These are phyloP conservation scores for Paramecium biaurelia DNA, from an alignment of 73 alveolate genomes.

Conservation along the genomic window DNA sequence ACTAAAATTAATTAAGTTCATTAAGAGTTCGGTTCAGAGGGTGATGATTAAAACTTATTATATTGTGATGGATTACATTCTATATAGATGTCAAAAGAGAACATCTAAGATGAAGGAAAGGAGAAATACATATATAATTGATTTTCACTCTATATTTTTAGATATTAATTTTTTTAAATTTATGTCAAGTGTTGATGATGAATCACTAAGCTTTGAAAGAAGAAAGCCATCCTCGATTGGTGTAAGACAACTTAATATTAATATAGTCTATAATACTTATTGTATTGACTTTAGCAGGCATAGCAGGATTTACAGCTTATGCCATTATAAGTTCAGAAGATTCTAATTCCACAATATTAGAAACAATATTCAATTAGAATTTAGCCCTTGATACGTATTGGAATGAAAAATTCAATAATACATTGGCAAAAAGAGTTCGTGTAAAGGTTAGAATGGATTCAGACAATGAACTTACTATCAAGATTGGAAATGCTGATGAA, in stretches of 20 bases:
- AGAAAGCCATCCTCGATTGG: background rate
- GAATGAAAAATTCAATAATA: background rate
- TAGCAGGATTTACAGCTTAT: conserved; percentile 21
- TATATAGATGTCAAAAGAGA: background rate
- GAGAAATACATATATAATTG: background rate
- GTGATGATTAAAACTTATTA: background rate
- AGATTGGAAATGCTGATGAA: background rate
- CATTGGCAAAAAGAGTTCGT: background rate
- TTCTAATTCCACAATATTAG: background rate
- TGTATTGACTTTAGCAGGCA: background rate
- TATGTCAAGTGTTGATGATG: conserved; percentile 8
- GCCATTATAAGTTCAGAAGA: background rate
- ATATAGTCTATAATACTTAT: background rate
- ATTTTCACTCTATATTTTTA: background rate
- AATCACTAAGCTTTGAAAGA: background rate
- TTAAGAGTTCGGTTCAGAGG: background rate
- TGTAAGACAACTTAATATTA: background rate
- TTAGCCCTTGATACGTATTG: background rate
- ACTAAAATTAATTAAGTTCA: background rate
- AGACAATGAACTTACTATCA: background rate
- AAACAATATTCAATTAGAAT: background rate
- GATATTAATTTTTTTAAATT: background rate
- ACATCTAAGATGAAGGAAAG: background rate
- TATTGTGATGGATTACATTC: background rate
- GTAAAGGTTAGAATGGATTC: background rate